Evolutionary conservation across 2,329 filamentous ascomycete genomes (phyloP).

Genomic region (Diplodia mutila): DNA sequence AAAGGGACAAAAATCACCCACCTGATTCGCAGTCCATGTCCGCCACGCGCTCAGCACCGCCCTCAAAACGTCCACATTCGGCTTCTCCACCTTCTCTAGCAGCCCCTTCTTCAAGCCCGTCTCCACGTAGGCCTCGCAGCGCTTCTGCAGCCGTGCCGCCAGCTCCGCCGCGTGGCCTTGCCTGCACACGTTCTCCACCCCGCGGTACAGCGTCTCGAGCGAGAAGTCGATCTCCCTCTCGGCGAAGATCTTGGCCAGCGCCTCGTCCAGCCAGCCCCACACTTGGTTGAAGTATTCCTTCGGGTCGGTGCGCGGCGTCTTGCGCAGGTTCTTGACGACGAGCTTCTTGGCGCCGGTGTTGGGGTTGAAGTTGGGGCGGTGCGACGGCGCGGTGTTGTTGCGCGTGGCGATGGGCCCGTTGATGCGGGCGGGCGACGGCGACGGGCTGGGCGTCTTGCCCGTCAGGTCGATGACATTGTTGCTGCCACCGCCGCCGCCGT

Average conservation of each 20-base stretch:
- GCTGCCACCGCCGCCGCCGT: conserved; percentile 29
- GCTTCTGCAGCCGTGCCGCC: conserved; percentile 66
- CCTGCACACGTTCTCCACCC: conserved; percentile 88
- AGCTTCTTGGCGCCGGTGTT: conserved; percentile 80
- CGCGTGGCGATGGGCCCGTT: not conserved
- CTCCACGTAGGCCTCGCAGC: conserved; percentile 67
- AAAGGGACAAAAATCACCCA: conserved; percentile 46
- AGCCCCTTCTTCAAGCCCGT: conserved; percentile 62
- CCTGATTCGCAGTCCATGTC: conserved; percentile 77
- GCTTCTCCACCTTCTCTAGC: conserved; percentile 58
- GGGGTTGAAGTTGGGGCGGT: conserved; percentile 65
- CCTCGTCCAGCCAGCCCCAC: conserved; percentile 73
- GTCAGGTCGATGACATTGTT: conserved; percentile 51
- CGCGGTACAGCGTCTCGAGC: conserved; percentile 86
- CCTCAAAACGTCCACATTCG: conserved; percentile 67
- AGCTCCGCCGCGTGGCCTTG: conserved; percentile 72
- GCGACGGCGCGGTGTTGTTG: conserved; percentile 30
- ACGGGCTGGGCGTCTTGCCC: conserved; percentile 39
- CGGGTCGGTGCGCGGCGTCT: conserved; percentile 65
- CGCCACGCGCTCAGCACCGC: conserved; percentile 68
- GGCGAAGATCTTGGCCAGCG: conserved; percentile 73
- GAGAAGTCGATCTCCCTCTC: conserved; percentile 64
- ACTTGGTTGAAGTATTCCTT: conserved; percentile 78
- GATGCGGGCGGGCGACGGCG: conserved; percentile 29
- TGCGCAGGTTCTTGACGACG: conserved; percentile 88